Evolutionary conservation across 148 eudicot genomes (phyloP).

Genomic region (Polygonum aviculare): DNA sequence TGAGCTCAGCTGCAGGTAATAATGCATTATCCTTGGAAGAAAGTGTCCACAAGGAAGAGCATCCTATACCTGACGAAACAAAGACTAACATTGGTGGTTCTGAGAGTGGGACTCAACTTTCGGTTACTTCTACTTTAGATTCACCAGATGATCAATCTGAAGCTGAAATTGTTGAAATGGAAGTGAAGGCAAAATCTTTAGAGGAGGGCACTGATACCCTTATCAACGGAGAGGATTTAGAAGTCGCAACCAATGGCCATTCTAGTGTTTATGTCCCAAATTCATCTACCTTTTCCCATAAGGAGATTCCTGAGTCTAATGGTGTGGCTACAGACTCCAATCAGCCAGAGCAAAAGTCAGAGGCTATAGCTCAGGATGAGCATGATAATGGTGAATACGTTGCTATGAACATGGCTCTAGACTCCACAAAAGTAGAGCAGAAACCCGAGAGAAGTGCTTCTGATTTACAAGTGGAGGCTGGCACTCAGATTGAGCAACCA

Average conservation of each 20-base stretch:
- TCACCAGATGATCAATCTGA: slow-evolving; percentile 72
- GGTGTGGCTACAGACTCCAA: slow-evolving; percentile 21
- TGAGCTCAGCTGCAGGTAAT: slow-evolving; percentile 33
- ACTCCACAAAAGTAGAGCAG: slow-evolving; percentile 26
- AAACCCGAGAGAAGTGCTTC: slow-evolving; percentile 25
- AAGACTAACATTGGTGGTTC: slow-evolving; percentile 43
- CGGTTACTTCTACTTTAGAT: slow-evolving; percentile 83
- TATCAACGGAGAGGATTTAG: slow-evolving; percentile 9
- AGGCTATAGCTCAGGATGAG: slow-evolving; percentile 20
- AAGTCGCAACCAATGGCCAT: slow-evolving; percentile 22
- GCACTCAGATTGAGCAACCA: slow-evolving; percentile 19
- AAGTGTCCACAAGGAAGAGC: slow-evolving; percentile 20
- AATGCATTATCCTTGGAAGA: slow-evolving; percentile 26
- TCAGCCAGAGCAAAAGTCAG: slow-evolving; percentile 26
- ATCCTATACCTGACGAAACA: slow-evolving; percentile 23
- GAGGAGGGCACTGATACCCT: slow-evolving; percentile 21
- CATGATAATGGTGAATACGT: slow-evolving; percentile 5
- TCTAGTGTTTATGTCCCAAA: slow-evolving; percentile 4
- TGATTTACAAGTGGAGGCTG: slow-evolving; percentile 15
- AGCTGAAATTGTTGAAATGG: slow-evolving; percentile 29
- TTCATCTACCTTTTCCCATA: slow-evolving; percentile 22
- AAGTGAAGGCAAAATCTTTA: slow-evolving; percentile 22
- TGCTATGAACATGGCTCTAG: slow-evolving; percentile 12
- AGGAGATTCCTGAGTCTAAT: slow-evolving; percentile 19
- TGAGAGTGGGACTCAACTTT: slow-evolving; percentile 88